phyloP scores from a whole-genome alignment of 2,329 filamentous ascomycete species.

The Aspergillus quadricinctus region DNA sequence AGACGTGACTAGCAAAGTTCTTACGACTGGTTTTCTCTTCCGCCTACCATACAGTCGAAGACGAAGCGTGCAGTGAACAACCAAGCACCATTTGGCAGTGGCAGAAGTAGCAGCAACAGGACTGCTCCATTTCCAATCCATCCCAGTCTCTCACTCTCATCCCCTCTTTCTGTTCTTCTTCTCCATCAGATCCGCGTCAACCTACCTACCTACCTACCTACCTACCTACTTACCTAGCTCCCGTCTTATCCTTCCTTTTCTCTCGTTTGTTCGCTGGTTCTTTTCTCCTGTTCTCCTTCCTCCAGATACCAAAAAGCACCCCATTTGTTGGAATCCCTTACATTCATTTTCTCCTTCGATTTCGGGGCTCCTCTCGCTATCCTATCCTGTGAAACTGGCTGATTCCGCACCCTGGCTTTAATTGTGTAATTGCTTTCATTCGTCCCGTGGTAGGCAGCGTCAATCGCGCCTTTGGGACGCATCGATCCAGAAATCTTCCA shows the following conservation, averaged over 20 bases:
- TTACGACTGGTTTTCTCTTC: constrained; percentile 3
- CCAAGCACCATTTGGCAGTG: too few relatives aligned
- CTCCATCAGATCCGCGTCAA: background rate
- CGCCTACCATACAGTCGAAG: too few relatives aligned
- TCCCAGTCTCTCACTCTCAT: constrained; percentile 10
- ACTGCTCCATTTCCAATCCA: constrained; percentile 3
- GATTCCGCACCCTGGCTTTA: constrained; percentile 14
- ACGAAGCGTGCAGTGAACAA: too few relatives aligned
- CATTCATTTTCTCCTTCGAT: constrained; percentile 13
- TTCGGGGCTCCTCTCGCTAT: constrained; percentile 1
- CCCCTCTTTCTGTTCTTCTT: constrained; percentile 14
- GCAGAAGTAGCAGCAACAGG: too few relatives aligned
- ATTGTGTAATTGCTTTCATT: constrained; percentile 13
- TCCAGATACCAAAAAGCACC: constrained; percentile 8
- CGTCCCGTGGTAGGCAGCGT: constrained; percentile 16
- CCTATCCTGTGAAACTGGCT: constrained; percentile 9
- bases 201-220: too few relatives aligned
- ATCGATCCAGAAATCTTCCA: constrained; percentile 7
- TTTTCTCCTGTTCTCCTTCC: constrained; percentile 8
- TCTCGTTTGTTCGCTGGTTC: constrained; percentile 12
- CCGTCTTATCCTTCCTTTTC: constrained; percentile 21
- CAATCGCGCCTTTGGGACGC: constrained; percentile 13
- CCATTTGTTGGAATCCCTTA: constrained; percentile 14
- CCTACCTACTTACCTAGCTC: constrained; percentile 8
- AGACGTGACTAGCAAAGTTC: constrained; percentile 13